A percentile compares a stretch with the other conserved stretches of the same genome.
Conservation (phyloP, 768 basidiomycete genomes). For the Rhizopogon vulgaris region DNA sequence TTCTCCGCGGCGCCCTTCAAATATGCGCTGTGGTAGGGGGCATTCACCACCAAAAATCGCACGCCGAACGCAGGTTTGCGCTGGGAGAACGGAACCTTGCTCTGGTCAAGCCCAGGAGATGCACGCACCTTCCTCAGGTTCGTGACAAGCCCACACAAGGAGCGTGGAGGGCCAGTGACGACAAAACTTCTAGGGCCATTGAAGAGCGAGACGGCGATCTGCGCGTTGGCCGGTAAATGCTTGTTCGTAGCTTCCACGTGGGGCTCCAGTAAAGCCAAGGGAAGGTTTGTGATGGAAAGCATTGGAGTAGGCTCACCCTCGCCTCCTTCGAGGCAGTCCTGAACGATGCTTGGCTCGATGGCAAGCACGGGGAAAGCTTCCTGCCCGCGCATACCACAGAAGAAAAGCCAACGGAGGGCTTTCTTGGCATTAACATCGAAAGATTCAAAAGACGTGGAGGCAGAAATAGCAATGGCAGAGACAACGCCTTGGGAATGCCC, state of each 20-base stretch:
- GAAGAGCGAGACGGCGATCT: conserved; percentile 81
- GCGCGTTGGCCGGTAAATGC: conserved; percentile 72
- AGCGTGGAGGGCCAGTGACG: conserved; percentile 84
- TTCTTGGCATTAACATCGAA: conserved; percentile 74
- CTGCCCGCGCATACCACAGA: conserved; percentile 88
- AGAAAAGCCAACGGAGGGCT: conserved; percentile 90
- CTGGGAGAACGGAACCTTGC: conserved; percentile 90
- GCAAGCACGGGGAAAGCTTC: conserved; percentile 90
- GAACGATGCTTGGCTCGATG: conserved; percentile 80
- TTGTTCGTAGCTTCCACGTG: conserved; percentile 86
- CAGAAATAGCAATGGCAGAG: conserved; percentile 84
- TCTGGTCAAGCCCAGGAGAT: conserved; percentile 82
- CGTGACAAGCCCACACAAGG: conserved; percentile 92
- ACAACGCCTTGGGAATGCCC: conserved; percentile 98
- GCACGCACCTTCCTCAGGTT: conserved; percentile 88
- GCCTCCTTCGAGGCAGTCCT: conserved; percentile 85
- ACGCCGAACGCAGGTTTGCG: conserved; percentile 89
- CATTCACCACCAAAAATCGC: conserved; percentile 92
- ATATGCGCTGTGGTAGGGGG: conserved; percentile 93
- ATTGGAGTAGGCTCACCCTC: conserved; percentile 93
- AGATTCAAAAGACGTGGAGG: conserved; percentile 69
- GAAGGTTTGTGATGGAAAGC: conserved; percentile 83
- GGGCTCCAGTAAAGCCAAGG: conserved; percentile 66
- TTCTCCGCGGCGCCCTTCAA: conserved; percentile 69
- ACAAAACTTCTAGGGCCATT: conserved; percentile 91